These are phyloP conservation scores for Lichtheimia corymbifera DNA, from an alignment of 371 early-diverging fungal species.

Conservation along the genomic window DNA sequence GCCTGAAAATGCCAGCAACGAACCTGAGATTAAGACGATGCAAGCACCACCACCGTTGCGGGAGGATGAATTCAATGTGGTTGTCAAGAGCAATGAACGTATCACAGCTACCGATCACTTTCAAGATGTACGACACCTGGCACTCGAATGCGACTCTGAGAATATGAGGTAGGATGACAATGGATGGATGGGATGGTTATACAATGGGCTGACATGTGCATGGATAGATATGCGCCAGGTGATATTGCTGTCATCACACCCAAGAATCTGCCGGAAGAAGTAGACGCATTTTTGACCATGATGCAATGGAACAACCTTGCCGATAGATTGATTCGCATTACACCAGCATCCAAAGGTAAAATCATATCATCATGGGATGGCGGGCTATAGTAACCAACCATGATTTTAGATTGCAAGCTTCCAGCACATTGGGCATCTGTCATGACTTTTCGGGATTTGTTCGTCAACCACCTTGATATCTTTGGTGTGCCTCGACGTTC, in stretches of 20 bases:
- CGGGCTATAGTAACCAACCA: neutral
- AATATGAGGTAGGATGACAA: slow-evolving; percentile 18
- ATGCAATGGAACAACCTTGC: slow-evolving; percentile 76
- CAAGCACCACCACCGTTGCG: slow-evolving; percentile 6
- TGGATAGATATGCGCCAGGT: slow-evolving; percentile 74
- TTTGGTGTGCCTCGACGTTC: slow-evolving; percentile 84
- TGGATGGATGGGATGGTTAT: neutral
- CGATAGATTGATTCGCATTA: slow-evolving; percentile 62
- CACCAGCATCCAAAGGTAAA: slow-evolving; percentile 37
- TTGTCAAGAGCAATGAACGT: slow-evolving; percentile 55
- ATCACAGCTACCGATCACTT: slow-evolving; percentile 83
- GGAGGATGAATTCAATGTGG: slow-evolving; percentile 35
- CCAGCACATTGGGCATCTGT: slow-evolving; percentile 46
- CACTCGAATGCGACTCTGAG: slow-evolving; percentile 33
- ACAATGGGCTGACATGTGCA: neutral
- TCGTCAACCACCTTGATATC: slow-evolving; percentile 77
- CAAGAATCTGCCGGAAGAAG: slow-evolving; percentile 66
- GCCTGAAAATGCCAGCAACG: neutral
- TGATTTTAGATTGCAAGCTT: slow-evolving; percentile 33
- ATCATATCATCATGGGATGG: neutral
- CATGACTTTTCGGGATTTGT: slow-evolving; percentile 72
- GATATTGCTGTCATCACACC: slow-evolving; percentile 83
- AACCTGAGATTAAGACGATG: too few species aligned
- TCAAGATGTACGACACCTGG: slow-evolving; percentile 88
- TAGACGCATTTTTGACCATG: slow-evolving; percentile 66